Evolutionary conservation across 2,329 filamentous ascomycete genomes (phyloP).

Genomic region (Calonectria pteridis): DNA sequence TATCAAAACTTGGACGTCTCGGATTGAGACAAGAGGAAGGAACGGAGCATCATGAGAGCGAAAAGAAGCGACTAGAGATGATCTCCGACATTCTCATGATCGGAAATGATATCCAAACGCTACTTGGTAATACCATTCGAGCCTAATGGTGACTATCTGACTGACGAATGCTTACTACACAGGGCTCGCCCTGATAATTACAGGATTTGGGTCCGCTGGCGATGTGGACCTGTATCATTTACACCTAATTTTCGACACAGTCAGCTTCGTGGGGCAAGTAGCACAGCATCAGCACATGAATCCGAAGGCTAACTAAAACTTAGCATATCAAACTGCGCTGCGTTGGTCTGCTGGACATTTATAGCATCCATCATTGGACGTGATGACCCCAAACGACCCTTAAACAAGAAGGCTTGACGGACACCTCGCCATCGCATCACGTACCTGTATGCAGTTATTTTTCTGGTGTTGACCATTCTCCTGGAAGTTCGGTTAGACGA

Average conservation of each 20-base stretch:
- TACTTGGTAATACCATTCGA: neutral
- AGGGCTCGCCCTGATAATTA: neutral
- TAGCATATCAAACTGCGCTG: neutral
- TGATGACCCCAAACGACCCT: neutral
- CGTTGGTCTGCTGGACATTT: neutral
- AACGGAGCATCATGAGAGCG: neutral
- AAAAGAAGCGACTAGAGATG: slow-evolving; percentile 3
- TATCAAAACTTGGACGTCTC: neutral
- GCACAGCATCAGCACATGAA: neutral
- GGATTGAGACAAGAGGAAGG: neutral
- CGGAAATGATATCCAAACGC: neutral
- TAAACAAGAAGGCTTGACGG: neutral
- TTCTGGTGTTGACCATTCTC: neutral
- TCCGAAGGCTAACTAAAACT: neutral
- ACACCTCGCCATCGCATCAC: neutral
- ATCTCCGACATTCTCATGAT: neutral
- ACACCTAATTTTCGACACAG: neutral
- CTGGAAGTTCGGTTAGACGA: neutral
- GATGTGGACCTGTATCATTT: neutral
- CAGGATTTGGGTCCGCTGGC: neutral
- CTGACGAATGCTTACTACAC: neutral
- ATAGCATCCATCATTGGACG: neutral
- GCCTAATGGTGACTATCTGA: neutral
- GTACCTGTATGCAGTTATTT: neutral
- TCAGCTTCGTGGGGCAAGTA: neutral